phyloP scores from a whole-genome alignment of 164 flowering plant species.

The Umbilicus rupestris region DNA sequence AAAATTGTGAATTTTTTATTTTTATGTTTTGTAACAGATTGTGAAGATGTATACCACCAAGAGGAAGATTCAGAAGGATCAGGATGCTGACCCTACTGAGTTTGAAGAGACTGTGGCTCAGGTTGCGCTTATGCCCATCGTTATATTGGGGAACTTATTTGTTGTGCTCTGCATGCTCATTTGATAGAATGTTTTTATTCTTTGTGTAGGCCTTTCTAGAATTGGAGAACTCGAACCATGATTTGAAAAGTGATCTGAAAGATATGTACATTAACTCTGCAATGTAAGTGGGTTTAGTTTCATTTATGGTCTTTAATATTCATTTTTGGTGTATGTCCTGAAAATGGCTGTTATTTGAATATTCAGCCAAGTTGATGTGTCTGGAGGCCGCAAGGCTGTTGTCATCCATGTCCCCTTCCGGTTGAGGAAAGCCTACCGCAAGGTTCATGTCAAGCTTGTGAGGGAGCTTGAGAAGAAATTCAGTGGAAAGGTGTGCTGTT shows the following conservation, averaged over 20 bases:
- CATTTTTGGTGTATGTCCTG: background rate
- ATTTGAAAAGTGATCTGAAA: conserved; percentile 66
- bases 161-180: background rate
- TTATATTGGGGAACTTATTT: background rate
- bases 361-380: conserved; percentile 8
- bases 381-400: conserved; percentile 8
- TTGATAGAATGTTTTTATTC: conserved; percentile 6
- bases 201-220: conserved; percentile 32
- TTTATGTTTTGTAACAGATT: background rate
- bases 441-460: conserved; percentile 10
- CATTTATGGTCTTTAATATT: background rate
- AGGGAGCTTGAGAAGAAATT: conserved; percentile 12
- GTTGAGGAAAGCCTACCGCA: conserved; percentile 9
- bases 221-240: conserved; percentile 54
- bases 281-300: conserved; percentile 27
- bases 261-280: conserved; percentile 72
- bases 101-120: conserved; percentile 73
- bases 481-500: conserved; percentile 6
- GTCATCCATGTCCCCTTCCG: conserved; percentile 9
- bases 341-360: background rate
- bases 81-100: conserved; percentile 54
- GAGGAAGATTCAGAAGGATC: conserved; percentile 62
- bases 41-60: conserved; percentile 49
- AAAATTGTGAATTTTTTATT: too few relatives aligned
- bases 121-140: conserved; percentile 14